Evolutionary conservation across 192 early-diverging fungal genomes (phyloP).

Genomic region (Backusella circina): DNA sequence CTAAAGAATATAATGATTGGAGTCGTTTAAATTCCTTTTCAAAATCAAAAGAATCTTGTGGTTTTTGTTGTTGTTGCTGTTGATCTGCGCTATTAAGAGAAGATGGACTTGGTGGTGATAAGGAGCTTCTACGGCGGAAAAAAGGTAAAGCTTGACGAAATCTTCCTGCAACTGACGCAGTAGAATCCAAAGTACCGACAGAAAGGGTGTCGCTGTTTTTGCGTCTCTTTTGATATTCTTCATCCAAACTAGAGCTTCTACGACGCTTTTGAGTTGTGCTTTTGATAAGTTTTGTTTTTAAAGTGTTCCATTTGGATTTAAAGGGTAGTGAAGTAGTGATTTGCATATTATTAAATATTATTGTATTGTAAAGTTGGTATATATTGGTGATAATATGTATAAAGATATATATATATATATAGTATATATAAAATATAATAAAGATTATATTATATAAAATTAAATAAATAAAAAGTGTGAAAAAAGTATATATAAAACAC

Average conservation of each 20-base stretch:
- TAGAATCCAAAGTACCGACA: constrained; percentile 1
- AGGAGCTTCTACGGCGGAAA: constrained; percentile 5
- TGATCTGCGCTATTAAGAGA: background rate
- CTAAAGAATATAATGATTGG: background rate
- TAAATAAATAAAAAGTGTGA: background rate
- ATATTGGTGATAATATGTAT: background rate
- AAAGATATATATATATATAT: background rate
- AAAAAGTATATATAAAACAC: background rate
- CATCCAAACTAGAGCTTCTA: background rate
- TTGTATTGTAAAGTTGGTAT: background rate
- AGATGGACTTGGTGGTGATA: background rate
- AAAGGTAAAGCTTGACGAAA: constrained; percentile 7
- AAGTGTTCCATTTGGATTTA: constrained; percentile 7
- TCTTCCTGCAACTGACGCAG: background rate
- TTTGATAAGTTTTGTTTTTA: background rate
- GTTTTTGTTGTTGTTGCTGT: background rate
- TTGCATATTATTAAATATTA: background rate
- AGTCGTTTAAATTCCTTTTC: constrained; percentile 1
- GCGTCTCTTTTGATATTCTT: background rate
- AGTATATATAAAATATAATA: background rate
- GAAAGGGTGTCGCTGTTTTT: constrained; percentile 6
- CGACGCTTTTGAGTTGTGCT: background rate
- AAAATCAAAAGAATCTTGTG: background rate
- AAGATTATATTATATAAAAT: background rate
- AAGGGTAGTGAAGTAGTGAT: constrained; percentile 7